These are phyloP conservation scores for Didymella sp. DNA, from an alignment of 2,329 filamentous ascomycete species.

Conservation along the genomic window DNA sequence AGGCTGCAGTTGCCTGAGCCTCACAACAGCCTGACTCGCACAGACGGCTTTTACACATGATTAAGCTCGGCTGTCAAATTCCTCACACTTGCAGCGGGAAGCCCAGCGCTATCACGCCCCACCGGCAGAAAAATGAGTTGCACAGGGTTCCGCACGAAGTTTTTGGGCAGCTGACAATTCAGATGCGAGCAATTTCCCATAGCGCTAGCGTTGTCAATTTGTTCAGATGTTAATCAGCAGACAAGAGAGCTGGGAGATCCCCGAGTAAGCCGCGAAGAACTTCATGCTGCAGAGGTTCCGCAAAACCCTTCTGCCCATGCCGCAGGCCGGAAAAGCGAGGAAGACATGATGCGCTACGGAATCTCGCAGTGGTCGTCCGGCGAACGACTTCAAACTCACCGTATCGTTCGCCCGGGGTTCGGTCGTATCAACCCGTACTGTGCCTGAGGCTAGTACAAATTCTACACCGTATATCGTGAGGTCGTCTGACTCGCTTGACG, in stretches of 20 bases:
- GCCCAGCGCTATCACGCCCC: conserved; percentile 9
- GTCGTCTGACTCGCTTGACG: conserved; percentile 1
- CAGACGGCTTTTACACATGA: neutral
- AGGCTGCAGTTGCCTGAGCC: conserved; percentile 11
- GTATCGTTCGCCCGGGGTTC: conserved; percentile 17
- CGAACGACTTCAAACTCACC: conserved; percentile 12
- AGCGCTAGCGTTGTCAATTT: neutral
- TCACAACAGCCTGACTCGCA: conserved; percentile 8
- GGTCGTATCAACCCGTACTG: conserved; percentile 1
- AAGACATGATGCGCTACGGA: neutral
- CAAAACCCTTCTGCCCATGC: neutral
- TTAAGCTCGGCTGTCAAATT: conserved; percentile 20
- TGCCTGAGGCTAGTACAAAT: conserved; percentile 10
- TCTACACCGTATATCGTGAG: conserved; percentile 17
- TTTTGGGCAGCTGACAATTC: conserved; percentile 9
- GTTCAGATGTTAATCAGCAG: conserved; percentile 8
- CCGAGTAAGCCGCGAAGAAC: conserved; percentile 9
- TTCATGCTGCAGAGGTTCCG: neutral
- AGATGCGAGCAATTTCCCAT: conserved; percentile 1
- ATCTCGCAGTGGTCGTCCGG: neutral
- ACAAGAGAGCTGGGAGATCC: neutral
- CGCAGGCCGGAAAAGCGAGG: neutral
- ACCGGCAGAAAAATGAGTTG: conserved; percentile 21
- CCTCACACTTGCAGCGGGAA: conserved; percentile 19
- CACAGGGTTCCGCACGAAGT: conserved; percentile 7